phyloP scores from a whole-genome alignment of 441 rosid genomes.

The Brassica hybrid region DNA sequence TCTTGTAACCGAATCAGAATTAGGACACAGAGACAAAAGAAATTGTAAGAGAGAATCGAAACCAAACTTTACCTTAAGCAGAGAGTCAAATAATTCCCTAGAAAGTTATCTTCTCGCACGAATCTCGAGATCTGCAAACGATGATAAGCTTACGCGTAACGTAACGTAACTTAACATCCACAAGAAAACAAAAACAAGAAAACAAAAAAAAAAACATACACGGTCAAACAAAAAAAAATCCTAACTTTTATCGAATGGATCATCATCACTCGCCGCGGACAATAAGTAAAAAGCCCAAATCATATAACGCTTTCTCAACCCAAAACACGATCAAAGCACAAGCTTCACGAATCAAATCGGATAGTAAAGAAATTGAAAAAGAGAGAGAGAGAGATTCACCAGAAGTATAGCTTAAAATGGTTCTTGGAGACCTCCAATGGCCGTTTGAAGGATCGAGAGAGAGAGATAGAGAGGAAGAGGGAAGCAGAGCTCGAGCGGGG shows the following conservation, averaged over 20 bases:
- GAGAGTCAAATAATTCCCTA: not conserved
- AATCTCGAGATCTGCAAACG: constrained; percentile 30
- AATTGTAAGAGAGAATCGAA: not conserved
- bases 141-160: constrained; percentile 9
- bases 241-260: not conserved
- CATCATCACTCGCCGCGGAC: not conserved
- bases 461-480: not conserved
- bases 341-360: not conserved
- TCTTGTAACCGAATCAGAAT: not conserved
- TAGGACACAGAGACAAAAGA: not conserved
- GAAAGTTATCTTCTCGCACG: not conserved
- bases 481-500: constrained; percentile 23
- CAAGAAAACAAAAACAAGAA: not conserved
- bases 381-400: constrained; percentile 10
- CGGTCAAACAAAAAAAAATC: not conserved
- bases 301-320: not conserved
- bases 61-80: not conserved
- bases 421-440: constrained; percentile 31
- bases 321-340: not conserved
- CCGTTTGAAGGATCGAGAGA: constrained; percentile 25
- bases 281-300: constrained; percentile 1
- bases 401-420: constrained; percentile 13
- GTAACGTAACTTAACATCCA: not conserved
- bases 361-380: not conserved
- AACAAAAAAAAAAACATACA: not conserved